Evolutionary conservation across 306 rosid genomes (phyloP), one percentile per base, ranked within the genome.

Genomic region (Quercus berberidifolia): DNA sequence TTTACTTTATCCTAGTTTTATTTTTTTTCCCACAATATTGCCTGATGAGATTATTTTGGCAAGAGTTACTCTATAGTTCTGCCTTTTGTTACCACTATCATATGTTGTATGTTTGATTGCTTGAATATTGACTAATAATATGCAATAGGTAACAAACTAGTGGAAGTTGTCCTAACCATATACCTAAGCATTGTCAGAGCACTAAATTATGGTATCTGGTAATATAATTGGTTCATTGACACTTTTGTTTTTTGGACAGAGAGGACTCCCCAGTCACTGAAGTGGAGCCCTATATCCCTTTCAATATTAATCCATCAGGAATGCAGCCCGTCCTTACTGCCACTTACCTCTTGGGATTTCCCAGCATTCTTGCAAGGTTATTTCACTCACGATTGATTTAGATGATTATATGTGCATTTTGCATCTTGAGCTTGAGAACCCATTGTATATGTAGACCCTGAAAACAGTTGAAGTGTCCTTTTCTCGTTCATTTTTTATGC

Each of bases 321-420:
- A 95, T 95, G 99, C 99, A 95, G 69, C 99, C 99, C 77, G 91
- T 95, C 85, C 98, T 95, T 71, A 95, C 98, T 41, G 88, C 99
- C 82, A 85, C 95, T 69, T 95, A 95, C 89, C 98, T 95, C 81
- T 88, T 95, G 91, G 98, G 94, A 74, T 84, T 93, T 89, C 99
- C 99, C 43, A 83, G 93, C 83, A 87, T 95, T 82, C 81, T 95
- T 55, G 94, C 99, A 60, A 77, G 99, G 99, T 95, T 57, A 79
- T 79, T 49, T 79, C 67, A 20, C 63, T 64, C 6, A 0, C 64
- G 15, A 33, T 63, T 74, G 33, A 58, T 65, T 21, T 69, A 62
- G 21, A 75, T n/a, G 12, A 64, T 23, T 12, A 14, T 57, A 6
- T 31, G 51, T 56, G 52, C 8, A 5, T 30, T 55, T 80, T 80